These are phyloP conservation scores for Trichoderma aggressivum DNA, from an alignment of 2,329 filamentous ascomycete species.

Conservation along the genomic window DNA sequence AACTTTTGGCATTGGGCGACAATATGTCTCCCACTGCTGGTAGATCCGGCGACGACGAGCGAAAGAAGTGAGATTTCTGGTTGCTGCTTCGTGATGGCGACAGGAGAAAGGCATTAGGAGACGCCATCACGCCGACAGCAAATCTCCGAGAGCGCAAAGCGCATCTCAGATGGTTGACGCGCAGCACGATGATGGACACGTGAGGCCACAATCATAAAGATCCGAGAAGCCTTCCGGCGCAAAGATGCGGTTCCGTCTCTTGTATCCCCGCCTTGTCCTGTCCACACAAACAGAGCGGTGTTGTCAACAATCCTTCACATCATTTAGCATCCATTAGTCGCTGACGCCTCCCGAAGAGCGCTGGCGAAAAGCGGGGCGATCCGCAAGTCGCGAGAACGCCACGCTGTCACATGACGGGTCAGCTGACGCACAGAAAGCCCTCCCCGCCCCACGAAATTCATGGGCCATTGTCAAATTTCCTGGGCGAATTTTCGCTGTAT, in stretches of 20 bases:
- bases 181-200: constrained; percentile 30
- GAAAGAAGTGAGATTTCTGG: constrained; percentile 29
- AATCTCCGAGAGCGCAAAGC: constrained; percentile 43
- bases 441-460: constrained; percentile 38
- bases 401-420: constrained; percentile 35
- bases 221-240: no score
- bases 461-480: constrained; percentile 35
- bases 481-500: constrained; percentile 28
- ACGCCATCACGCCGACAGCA: constrained; percentile 31
- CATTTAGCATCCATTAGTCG: background rate
- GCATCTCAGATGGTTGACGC: constrained; percentile 38
- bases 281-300: background rate
- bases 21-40: constrained; percentile 51
- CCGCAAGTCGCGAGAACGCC: constrained; percentile 29
- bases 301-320: background rate
- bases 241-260: background rate
- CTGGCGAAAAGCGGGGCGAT: constrained; percentile 11
- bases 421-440: constrained; percentile 38
- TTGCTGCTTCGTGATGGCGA: constrained; percentile 32
- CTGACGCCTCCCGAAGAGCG: background rate
- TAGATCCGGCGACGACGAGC: constrained; percentile 54
- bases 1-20: constrained; percentile 28
- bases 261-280: background rate
- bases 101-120: constrained; percentile 33
- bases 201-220: background rate